Conservation (phyloP, 1,139 yeast species). For the Lodderomyces orthopsilosis region DNA sequence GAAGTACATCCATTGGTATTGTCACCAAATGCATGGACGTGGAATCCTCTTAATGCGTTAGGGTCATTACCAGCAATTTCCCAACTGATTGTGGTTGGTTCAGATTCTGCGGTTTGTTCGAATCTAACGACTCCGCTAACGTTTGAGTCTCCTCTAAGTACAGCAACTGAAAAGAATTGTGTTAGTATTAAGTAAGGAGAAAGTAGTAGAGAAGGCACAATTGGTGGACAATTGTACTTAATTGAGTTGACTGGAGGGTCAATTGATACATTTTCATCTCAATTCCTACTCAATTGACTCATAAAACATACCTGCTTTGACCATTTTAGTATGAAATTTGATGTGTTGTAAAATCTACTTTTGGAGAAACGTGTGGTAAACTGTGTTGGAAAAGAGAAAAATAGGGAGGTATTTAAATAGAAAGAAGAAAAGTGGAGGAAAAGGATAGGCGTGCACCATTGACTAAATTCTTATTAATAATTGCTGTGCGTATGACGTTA, state of each 20-base stretch:
- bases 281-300: neutral
- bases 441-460: neutral
- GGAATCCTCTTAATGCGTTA: conserved; percentile 93
- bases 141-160: conserved; percentile 89
- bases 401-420: neutral
- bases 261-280: conserved; percentile 1
- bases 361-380: too few species aligned
- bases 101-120: conserved; percentile 75
- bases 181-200: neutral
- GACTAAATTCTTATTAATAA: neutral
- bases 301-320: conserved; percentile 6
- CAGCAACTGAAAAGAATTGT: conserved; percentile 64
- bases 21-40: conserved; percentile 96
- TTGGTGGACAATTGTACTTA: too few species aligned
- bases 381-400: neutral
- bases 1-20: conserved; percentile 98
- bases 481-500: neutral
- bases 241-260: neutral
- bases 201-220: neutral
- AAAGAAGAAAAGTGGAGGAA: neutral
- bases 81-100: conserved; percentile 83
- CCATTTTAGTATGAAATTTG: conserved; percentile 1
- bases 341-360: neutral
- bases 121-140: conserved; percentile 84
- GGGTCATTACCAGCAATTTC: conserved; percentile 86